Evolutionary conservation across 2,329 filamentous ascomycete genomes (phyloP).

Genomic region (Ophiobolus disseminans): DNA sequence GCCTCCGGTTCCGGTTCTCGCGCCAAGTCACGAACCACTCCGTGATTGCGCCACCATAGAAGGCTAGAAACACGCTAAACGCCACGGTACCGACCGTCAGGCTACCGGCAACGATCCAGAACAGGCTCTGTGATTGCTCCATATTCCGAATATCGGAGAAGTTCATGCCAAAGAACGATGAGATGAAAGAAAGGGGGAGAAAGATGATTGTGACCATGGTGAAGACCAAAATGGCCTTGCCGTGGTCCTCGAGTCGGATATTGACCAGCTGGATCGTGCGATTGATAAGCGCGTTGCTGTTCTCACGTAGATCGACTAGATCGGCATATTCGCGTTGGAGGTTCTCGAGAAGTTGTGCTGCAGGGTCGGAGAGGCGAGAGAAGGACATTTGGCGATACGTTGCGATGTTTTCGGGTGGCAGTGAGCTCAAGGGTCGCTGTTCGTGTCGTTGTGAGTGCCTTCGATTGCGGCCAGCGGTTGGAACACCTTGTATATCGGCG

Average conservation of each 20-base stretch:
- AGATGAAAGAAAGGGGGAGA: constrained; percentile 53
- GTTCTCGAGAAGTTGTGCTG: constrained; percentile 50
- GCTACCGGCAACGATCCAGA: constrained; percentile 51
- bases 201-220: constrained; percentile 55
- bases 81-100: constrained; percentile 50
- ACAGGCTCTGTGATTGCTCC: constrained; percentile 47
- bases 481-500: constrained; percentile 31
- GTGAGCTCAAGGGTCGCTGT: constrained; percentile 15
- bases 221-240: constrained; percentile 54
- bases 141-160: constrained; percentile 51
- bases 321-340: constrained; percentile 51
- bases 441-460: constrained; percentile 15
- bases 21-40: constrained; percentile 49
- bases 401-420: constrained; percentile 32
- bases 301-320: constrained; percentile 51
- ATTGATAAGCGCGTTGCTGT: constrained; percentile 53
- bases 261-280: constrained; percentile 55
- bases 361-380: constrained; percentile 46
- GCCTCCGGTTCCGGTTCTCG: constrained; percentile 31
- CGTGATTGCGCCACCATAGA: constrained; percentile 49
- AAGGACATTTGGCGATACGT: constrained; percentile 50
- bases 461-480: constrained; percentile 13
- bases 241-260: constrained; percentile 55
- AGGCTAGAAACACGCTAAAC: constrained; percentile 50
- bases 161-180: constrained; percentile 56